Base-by-base conservation (phyloP, 176 grass and related monocot species). In the Calamus simplicifolius region DNA sequence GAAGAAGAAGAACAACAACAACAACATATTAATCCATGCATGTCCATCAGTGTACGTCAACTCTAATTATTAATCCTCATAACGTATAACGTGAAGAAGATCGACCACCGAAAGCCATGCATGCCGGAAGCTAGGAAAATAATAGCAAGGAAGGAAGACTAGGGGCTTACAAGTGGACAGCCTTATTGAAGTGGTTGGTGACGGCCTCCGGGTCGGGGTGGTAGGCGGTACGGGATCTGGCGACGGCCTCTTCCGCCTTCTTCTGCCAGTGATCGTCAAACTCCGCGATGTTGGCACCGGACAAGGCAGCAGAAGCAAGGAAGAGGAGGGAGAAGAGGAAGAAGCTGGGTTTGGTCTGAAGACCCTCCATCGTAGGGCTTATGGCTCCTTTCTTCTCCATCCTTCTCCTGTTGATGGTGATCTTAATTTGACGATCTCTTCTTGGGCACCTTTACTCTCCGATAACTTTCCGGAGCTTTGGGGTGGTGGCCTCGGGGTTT, bases 261-360 rank as follows among this genome's bases (percentile, higher is more conserved):
- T 68, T 59, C 50, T 29, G 56, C 90, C 82, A 95, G 76, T 84
- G 79, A 25, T 81, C 79, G 57, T 84, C 70, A 29, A 75, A 60
- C 1, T 21, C 35, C 16, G 54, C 79, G 57, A 79, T 17, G 74
- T 89, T 63, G 2, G 18, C 29, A 6, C 3, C 3, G 14, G 51
- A 28, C 29, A 62, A 8, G 1, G 8, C 31, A 4, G 27, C 49
- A 1, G n/a, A 51, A 26, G 75, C 28, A 0, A 66, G 18, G 26
- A 65, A 50, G 53, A 89, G 52, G 61, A 75, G 19, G 38, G 28
- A 71, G 35, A 71, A 18, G 43, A 75, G 14, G 4, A 74, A 28
- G 66, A 56, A 27, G n/a, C 6, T 38, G 7, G 31, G 31, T 16
- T 15, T 0, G 19, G 23, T 25, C 16, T 8, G 25, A 50, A 43